These are phyloP conservation scores for Penicillium samsonianum DNA, from an alignment of 495 filamentous ascomycete species.

Conservation along the genomic window DNA sequence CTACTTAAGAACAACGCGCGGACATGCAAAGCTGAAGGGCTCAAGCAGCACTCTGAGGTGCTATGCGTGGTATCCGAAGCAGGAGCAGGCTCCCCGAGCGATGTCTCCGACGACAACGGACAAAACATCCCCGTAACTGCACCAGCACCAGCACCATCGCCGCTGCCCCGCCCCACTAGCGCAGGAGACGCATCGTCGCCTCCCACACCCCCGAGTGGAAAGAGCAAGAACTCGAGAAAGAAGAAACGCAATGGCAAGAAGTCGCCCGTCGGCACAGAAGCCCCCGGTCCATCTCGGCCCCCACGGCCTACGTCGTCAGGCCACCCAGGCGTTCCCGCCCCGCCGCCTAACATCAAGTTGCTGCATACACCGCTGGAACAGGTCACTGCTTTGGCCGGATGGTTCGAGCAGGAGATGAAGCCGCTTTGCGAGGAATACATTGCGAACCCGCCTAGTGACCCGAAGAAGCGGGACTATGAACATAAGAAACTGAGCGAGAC, in stretches of 20 bases:
- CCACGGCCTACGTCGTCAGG: constrained; percentile 28
- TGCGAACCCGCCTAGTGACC: constrained; percentile 64
- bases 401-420: constrained; percentile 65
- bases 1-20: constrained; percentile 65
- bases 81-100: constrained; percentile 53
- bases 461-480: constrained; percentile 70
- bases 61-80: constrained; percentile 61
- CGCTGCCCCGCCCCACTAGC: constrained; percentile 11
- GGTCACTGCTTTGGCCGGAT: constrained; percentile 65
- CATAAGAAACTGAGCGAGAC: constrained; percentile 81
- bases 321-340: constrained; percentile 28
- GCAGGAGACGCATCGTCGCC: constrained; percentile 35
- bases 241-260: constrained; percentile 47
- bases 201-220: constrained; percentile 21
- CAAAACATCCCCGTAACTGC: neutral
- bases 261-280: constrained; percentile 16
- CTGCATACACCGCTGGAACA: constrained; percentile 61
- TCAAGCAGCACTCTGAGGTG: constrained; percentile 80
- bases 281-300: constrained; percentile 18
- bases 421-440: constrained; percentile 69
- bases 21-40: constrained; percentile 70
- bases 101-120: constrained; percentile 47
- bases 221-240: constrained; percentile 45
- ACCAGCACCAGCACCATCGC: constrained; percentile 7
- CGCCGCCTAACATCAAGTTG: constrained; percentile 40